phyloP scores from a whole-genome alignment of 148 eudicot genomes.

The Fagopyrum homotropicum region DNA sequence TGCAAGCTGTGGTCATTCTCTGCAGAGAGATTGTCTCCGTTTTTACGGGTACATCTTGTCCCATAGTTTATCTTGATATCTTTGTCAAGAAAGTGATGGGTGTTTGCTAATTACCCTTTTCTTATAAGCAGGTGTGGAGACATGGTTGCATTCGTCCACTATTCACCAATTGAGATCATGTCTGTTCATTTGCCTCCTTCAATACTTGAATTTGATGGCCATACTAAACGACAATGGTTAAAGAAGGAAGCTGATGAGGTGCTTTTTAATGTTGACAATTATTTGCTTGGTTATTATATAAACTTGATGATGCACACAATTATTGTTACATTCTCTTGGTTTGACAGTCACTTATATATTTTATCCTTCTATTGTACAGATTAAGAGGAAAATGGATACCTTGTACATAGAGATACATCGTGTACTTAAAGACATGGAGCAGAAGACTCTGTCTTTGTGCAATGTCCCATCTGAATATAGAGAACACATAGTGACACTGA shows the following conservation, averaged over 20 bases:
- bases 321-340: slow-evolving; percentile 1
- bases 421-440: slow-evolving; percentile 52
- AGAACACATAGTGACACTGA: slow-evolving; percentile 62
- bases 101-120: slow-evolving; percentile 14
- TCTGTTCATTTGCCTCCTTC: slow-evolving; percentile 78
- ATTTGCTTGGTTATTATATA: not conserved
- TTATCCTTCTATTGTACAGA: slow-evolving; percentile 30
- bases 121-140: slow-evolving; percentile 58
- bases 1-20: slow-evolving; percentile 94
- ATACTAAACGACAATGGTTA: slow-evolving; percentile 55
- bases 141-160: slow-evolving; percentile 88
- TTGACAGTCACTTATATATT: not conserved
- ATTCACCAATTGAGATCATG: slow-evolving; percentile 83
- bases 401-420: slow-evolving; percentile 49
- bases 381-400: slow-evolving; percentile 53
- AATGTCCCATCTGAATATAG: slow-evolving; percentile 34
- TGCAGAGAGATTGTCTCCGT: slow-evolving; percentile 96
- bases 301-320: not conserved
- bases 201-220: slow-evolving; percentile 60
- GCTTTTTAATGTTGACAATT: not conserved
- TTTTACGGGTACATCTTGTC: slow-evolving; percentile 61
- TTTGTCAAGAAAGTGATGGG: not conserved
- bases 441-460: slow-evolving; percentile 39
- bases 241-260: slow-evolving; percentile 76
- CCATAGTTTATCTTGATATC: not conserved